A percentile compares a stretch with the other conserved stretches of the same genome.
phyloP scores from a whole-genome alignment of 805 yeast species.

The Lachancea thermotolerans region DNA sequence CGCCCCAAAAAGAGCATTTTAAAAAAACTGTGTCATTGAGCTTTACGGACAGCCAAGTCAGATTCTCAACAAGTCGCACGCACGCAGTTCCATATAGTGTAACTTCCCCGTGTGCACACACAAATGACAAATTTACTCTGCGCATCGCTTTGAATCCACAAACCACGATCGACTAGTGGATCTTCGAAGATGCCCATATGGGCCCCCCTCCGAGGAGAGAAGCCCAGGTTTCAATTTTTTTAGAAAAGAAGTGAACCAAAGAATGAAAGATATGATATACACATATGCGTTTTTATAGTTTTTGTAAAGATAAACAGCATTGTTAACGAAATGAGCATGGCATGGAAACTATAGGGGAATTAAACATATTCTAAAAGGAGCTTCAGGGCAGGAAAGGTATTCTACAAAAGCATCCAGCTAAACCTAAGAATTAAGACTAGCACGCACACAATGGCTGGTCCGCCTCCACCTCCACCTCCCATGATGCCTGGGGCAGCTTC shows the following conservation, averaged over 20 bases:
- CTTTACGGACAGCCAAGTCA: constrained; percentile 13
- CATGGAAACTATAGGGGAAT: not conserved
- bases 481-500: constrained; percentile 39
- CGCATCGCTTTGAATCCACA: constrained; percentile 45
- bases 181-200: constrained; percentile 42
- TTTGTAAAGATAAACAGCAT: not conserved
- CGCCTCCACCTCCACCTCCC: constrained; percentile 55
- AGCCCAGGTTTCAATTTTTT: constrained; percentile 6
- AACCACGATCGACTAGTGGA: constrained; percentile 34
- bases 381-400: no score
- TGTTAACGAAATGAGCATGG: not conserved
- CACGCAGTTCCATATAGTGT: constrained; percentile 3
- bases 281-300: not conserved
- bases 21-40: constrained; percentile 23
- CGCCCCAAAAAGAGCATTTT: not conserved
- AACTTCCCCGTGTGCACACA: constrained; percentile 10
- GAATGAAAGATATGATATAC: not conserved
- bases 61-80: constrained; percentile 2
- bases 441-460: constrained; percentile 33
- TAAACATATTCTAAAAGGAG: not conserved
- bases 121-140: constrained; percentile 16
- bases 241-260: not conserved
- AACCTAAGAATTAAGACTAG: not conserved
- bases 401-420: not conserved
- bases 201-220: not conserved